Evolutionary conservation across 2,329 filamentous ascomycete species (phyloP), one percentile per base, ranked within the genome.

Genomic region (Xylaria sp.): DNA sequence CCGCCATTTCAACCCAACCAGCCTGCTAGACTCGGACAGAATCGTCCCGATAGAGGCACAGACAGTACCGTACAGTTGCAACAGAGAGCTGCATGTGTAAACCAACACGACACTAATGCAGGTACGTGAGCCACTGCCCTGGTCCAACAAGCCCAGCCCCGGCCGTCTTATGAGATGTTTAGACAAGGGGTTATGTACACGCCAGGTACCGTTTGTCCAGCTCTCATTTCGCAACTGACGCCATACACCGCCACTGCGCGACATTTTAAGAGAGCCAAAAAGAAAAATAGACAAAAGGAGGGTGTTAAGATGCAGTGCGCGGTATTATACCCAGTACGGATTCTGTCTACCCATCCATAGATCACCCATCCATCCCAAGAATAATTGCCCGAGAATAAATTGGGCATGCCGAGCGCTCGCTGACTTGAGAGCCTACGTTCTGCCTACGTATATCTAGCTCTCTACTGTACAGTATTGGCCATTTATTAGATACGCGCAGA

Each of bases 221-320:
- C 55, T 62, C 33, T 62, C 55, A 62, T 62, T 62, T 62, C 51
- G 38, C 49, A 58, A 40, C 21, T 55, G 44, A 54, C 51, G 49
- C 55, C 55, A 52, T 55, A 52, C 31, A 31, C 46, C 54, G 51
- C 55, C 60, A 55, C 38, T 13, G 21, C 51, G 11, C 37, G 21
- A 6, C 33, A 37, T 25, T 27, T n/a, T 7, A 31, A 17, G 13
- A n/a, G 9, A 33, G 33, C 10, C 15, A 2, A 48, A 47, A 43
- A 43, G 9, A 19, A 51, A 35, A 17, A 11, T 7, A 10, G 25
- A 27, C 1, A n/a, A 38, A 37, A 25, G 46, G 31, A 37, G 29
- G 29, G n/a, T n/a, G n/a, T n/a, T n/a, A n/a, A n/a, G n/a, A n/a
- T n/a, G n/a, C n/a, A n/a, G n/a, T n/a, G n/a, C n/a, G n/a, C n/a